phyloP scores from a whole-genome alignment of 306 rosid species.

The Castanea sativa region DNA sequence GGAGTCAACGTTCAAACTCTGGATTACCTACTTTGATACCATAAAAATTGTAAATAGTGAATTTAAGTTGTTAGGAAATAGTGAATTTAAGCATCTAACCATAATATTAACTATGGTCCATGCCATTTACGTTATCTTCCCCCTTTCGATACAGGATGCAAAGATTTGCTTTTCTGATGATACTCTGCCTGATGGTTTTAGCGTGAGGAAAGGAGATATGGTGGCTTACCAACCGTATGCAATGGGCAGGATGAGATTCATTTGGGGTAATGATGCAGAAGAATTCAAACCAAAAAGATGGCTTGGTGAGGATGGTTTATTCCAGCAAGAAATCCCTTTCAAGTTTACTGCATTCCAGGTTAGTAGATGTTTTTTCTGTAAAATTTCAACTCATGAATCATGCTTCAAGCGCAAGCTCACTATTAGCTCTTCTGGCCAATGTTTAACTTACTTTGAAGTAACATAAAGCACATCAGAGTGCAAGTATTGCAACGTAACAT shows the following conservation, averaged over 20 bases:
- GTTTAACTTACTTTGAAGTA: too few relatives aligned
- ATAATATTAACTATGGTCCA: too few relatives aligned
- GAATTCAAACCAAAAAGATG: constrained; percentile 68
- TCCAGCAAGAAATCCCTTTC: constrained; percentile 62
- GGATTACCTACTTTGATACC: too few relatives aligned
- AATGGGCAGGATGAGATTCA: constrained; percentile 78
- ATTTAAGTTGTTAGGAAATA: too few relatives aligned
- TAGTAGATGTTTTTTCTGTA: neutral
- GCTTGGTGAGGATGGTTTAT: constrained; percentile 56
- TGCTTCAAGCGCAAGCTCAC: neutral
- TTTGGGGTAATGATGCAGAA: constrained; percentile 85
- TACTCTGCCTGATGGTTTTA: constrained; percentile 64
- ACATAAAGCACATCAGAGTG: too few relatives aligned
- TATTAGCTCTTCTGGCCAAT: neutral
- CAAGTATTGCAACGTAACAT: too few relatives aligned
- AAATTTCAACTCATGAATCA: neutral
- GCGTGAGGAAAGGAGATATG: constrained; percentile 61
- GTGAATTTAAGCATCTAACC: too few relatives aligned
- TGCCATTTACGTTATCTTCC: too few relatives aligned
- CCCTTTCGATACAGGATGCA: constrained; percentile 50
- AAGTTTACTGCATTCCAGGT: constrained; percentile 84
- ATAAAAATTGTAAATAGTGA: too few relatives aligned
- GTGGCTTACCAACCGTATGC: constrained; percentile 72
- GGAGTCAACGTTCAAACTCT: too few relatives aligned
- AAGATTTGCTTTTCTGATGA: constrained; percentile 66